Evolutionary conservation across 2,329 filamentous ascomycete species (phyloP).

Genomic region (Pestalotiopsis sp.): DNA sequence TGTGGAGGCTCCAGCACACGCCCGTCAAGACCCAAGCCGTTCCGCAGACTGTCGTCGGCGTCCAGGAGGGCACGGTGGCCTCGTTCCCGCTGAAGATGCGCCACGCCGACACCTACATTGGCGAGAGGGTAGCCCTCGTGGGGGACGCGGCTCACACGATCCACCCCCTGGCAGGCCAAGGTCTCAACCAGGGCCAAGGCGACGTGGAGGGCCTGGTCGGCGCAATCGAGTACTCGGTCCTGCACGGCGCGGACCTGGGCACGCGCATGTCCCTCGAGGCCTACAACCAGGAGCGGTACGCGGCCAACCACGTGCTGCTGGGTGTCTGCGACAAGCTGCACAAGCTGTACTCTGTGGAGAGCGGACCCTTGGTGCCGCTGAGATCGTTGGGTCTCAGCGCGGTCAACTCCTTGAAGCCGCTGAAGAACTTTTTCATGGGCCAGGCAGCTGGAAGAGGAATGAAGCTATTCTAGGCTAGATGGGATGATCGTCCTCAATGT

Average conservation of each 20-base stretch:
- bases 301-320: constrained; percentile 75
- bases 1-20: constrained; percentile 81
- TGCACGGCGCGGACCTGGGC: constrained; percentile 86
- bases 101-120: constrained; percentile 91
- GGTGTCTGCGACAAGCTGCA: constrained; percentile 88
- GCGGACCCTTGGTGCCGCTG: constrained; percentile 76
- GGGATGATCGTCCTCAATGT: neutral
- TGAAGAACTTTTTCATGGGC: constrained; percentile 88
- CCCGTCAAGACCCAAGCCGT: constrained; percentile 50
- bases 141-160: constrained; percentile 95
- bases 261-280: constrained; percentile 74
- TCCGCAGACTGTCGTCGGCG: constrained; percentile 65
- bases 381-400: constrained; percentile 75
- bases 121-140: constrained; percentile 85
- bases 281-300: constrained; percentile 81
- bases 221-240: constrained; percentile 74
- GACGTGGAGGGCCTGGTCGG: constrained; percentile 79
- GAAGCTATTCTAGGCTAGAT: constrained; percentile 22
- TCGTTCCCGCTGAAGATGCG: constrained; percentile 90
- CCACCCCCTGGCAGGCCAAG: constrained; percentile 92
- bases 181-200: constrained; percentile 88
- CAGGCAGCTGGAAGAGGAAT: constrained; percentile 58
- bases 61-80: constrained; percentile 79
- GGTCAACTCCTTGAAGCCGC: constrained; percentile 70
- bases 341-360: constrained; percentile 82